Conservation (phyloP, 2,329 filamentous ascomycete genomes). For the Ceratocystis variospora region DNA sequence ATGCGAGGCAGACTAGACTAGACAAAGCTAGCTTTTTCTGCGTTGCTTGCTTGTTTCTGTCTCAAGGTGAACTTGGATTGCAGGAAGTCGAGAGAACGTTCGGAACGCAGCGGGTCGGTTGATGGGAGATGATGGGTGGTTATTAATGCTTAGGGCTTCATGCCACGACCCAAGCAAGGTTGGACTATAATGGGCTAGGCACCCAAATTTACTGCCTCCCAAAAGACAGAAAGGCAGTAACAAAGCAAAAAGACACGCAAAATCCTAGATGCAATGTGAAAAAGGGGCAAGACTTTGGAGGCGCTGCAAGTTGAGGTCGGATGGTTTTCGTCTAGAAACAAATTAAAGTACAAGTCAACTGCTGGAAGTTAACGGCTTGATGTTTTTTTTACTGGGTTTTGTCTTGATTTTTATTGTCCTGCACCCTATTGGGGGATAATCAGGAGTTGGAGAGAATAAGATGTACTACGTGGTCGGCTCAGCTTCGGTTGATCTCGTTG, state of each 20-base stretch:
- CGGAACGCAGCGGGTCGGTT: not conserved
- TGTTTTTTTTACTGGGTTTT: not conserved
- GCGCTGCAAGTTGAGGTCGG: not conserved
- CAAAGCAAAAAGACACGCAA: not conserved
- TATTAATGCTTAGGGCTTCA: not conserved
- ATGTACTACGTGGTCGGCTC: not conserved
- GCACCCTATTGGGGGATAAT: not conserved
- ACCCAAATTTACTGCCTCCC: not conserved
- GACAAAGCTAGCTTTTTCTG: not conserved
- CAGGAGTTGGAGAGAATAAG: not conserved
- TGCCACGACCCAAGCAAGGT: not conserved
- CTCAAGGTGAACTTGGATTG: not conserved
- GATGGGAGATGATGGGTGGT: constrained; percentile 4
- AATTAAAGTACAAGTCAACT: not conserved
- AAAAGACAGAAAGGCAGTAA: not conserved
- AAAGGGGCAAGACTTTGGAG: not conserved
- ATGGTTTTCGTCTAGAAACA: constrained; percentile 1
- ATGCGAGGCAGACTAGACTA: not conserved
- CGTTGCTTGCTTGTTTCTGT: not conserved
- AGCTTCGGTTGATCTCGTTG: not conserved
- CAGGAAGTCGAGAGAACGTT: not conserved
- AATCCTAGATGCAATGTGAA: not conserved
- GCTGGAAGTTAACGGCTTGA: not conserved
- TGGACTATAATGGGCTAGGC: constrained; percentile 1
- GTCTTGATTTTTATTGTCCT: not conserved